Evolutionary conservation across 805 yeast genomes (phyloP).

Genomic region (Saturnispora saitoi): DNA sequence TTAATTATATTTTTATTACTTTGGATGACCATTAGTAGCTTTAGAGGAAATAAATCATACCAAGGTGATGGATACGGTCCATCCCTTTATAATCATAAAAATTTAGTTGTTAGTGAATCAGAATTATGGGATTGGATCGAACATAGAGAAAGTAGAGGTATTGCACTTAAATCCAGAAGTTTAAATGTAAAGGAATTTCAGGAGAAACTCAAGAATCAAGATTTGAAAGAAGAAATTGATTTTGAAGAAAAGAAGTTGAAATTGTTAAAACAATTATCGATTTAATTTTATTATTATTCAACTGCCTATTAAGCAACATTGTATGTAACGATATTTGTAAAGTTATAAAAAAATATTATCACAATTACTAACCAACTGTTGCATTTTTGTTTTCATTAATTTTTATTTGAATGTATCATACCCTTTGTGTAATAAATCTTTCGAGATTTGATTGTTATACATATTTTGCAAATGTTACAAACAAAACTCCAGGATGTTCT

Average conservation of each 20-base stretch:
- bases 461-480: too few relatives aligned
- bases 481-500: too few relatives aligned
- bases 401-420: too few relatives aligned
- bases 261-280: not conserved
- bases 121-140: slow-evolving; percentile 69
- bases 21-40: slow-evolving; percentile 17
- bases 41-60: not conserved
- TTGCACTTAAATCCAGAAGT: not conserved
- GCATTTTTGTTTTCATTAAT: too few relatives aligned
- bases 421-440: too few relatives aligned
- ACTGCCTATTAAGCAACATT: not conserved
- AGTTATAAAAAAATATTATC: not conserved
- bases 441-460: too few relatives aligned
- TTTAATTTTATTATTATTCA: not conserved
- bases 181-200: not conserved
- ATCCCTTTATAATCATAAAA: slow-evolving; percentile 20
- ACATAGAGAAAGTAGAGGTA: slow-evolving; percentile 6
- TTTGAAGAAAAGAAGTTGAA: slow-evolving; percentile 6
- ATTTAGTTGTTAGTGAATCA: slow-evolving; percentile 41
- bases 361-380: too few relatives aligned
- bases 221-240: slow-evolving; percentile 6
- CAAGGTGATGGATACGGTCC: not conserved
- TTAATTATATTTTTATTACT: slow-evolving; percentile 17
- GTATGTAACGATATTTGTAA: not conserved
- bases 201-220: slow-evolving; percentile 1